phyloP scores from a whole-genome alignment of 179 eudicot genomes.

The Heliamphora pulchella region DNA sequence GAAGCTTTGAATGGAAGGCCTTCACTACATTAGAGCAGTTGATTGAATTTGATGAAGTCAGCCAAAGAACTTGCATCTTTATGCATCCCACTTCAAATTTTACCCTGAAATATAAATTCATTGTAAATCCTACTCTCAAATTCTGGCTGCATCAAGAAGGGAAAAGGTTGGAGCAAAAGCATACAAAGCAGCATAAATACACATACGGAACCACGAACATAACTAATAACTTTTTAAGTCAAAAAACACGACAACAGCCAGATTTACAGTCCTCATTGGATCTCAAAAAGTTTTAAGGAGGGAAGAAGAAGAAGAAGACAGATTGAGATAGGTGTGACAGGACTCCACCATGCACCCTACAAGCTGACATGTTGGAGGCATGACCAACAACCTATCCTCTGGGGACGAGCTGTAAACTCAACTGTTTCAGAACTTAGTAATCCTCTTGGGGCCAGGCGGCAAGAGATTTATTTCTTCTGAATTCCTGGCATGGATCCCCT shows the following conservation, averaged over 20 bases:
- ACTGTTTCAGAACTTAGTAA: too few species aligned
- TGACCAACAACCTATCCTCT: neutral
- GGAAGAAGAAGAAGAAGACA: neutral
- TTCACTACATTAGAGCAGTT: neutral
- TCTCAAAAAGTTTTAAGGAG: too few species aligned
- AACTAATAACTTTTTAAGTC: neutral
- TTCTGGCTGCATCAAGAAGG: neutral
- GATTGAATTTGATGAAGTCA: neutral
- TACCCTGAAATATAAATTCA: neutral
- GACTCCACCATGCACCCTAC: neutral
- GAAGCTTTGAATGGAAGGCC: neutral
- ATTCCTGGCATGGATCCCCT: too few species aligned
- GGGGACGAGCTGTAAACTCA: too few species aligned
- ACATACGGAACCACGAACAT: neutral
- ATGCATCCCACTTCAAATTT: neutral
- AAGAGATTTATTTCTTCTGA: too few species aligned
- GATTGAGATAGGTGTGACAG: neutral
- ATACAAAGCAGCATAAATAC: neutral
- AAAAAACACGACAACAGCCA: neutral
- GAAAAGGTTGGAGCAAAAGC: neutral
- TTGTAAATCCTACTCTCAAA: neutral
- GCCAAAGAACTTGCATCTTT: neutral
- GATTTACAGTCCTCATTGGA: neutral
- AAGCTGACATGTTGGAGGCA: neutral
- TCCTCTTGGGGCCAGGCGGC: too few species aligned